Evolutionary conservation across 1,284 basidiomycete species (phyloP).

Genomic region (Ganoderma resinaceum): DNA sequence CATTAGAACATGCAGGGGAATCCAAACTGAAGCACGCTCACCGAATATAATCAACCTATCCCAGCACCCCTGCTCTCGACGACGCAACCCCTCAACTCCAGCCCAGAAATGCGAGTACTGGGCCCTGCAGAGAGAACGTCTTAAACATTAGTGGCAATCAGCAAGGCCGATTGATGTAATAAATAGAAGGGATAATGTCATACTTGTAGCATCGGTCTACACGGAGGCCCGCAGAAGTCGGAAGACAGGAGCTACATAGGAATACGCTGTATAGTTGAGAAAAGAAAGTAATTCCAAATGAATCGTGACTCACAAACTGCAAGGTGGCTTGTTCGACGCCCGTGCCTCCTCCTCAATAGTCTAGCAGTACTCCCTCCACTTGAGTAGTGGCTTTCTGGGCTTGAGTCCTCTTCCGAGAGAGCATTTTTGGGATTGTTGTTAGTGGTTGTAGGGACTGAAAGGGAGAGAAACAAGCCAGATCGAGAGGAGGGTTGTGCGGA

Average conservation of each 20-base stretch:
- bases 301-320: not conserved
- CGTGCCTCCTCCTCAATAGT: not conserved
- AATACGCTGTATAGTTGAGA: not conserved
- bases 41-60: constrained; percentile 64
- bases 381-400: not conserved
- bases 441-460: no score
- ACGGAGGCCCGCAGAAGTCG: no score
- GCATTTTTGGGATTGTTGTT: no score
- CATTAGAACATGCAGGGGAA: no score
- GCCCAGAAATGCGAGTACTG: constrained; percentile 77
- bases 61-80: constrained; percentile 81
- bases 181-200: not conserved
- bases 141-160: constrained; percentile 42
- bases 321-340: not conserved
- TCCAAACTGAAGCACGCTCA: no score
- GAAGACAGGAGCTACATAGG: no score
- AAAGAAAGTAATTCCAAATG: not conserved
- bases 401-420: not conserved
- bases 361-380: not conserved
- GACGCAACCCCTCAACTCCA: constrained; percentile 69
- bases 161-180: not conserved
- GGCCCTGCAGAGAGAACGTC: no score
- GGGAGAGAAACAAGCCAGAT: no score
- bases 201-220: no score
- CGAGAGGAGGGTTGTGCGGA: no score